Base-by-base conservation (phyloP, 75 land plant genomes). In the Ceratopteris richardii region DNA sequence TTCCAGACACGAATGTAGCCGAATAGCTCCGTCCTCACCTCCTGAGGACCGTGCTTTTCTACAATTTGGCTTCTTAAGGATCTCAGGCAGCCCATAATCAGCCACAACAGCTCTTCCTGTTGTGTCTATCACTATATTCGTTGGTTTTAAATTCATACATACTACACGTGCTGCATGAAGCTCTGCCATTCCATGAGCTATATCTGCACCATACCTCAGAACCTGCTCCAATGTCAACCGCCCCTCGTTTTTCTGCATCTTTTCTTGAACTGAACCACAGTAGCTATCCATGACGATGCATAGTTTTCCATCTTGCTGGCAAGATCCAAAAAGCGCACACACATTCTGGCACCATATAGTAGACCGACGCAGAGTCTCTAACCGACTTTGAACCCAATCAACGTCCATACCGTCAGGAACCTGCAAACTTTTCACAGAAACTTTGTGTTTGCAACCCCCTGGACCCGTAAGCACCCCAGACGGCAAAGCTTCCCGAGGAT, bases 301-400 rank as follows among this genome's bases (percentile, higher is more conserved):
- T 17, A 90, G 68, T 24, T 69, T 46, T 1, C 80, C 80, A 19
- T 84, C 96, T 71, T 84, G 64, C 70, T 69, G 59, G 19, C 66
- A 71, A 1, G 54, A 78, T 10, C 96, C 96, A 66, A 83, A 84
- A 42, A 86, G 80, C 17, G 82, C 66, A 56, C 96, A 87, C 7
- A 87, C 92, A 68, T 84, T 87, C 51, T 86, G 73, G 59, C 96
- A 90, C 96, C 96, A 90, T 88, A 87, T 83, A 0, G 96, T 73
- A 0, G 73, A 73, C n/a, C 85, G 50, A 10, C 83, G 68, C 75
- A 90, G 53, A 43, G 41, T 65, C 51, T 87, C 96, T 0, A 90
- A 68, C 70, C 63, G 65, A 12, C 65, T 58, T 61, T 78, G 82
- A 21, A 87, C 64, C 85, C 81, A 77, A 23, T 61, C 85, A 27